Evolutionary conservation across 805 yeast species (phyloP), one percentile per base, ranked within the genome.

Genomic region (Myxozyma monticola): DNA sequence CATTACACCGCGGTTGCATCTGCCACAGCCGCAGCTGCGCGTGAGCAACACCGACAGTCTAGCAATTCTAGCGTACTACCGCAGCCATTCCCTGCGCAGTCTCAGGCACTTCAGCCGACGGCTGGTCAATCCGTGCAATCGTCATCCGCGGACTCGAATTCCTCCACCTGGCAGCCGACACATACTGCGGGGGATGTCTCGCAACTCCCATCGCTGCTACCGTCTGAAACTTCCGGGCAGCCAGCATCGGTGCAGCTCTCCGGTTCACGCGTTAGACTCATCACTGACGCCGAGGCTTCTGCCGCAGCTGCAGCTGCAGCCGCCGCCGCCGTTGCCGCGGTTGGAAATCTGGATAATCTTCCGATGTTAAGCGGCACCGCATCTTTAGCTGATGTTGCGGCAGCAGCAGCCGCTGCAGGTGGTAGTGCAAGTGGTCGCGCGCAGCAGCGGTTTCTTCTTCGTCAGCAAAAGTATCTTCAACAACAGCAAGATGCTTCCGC

Each of bases 231-330:
- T 31, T 31, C n/a, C n/a, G n/a, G n/a, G n/a, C n/a, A n/a, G n/a
- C n/a, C n/a, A n/a, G n/a, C n/a, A n/a, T n/a, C n/a, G n/a, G n/a
- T n/a, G n/a, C n/a, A n/a, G n/a, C n/a, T n/a, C n/a, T n/a, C n/a
- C n/a, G n/a, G 31, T 28, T 9, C 44, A 2, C 42, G 56, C 6
- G 49, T 43, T 7, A 49, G 33, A n/a, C 28, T 48, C 21, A 52
- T 52, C 18, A 42, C 57, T 6, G 57, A 51, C 31, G 57, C 52
- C 33, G 50, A 51, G 26, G 59, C 57, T 8, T 42, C 51, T 1
- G 59, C 57, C 2, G 59, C 59, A 8, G 57, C 57, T 7, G 48
- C 42, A 14, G 57, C 57, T 3, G 59, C 59, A 1, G 59, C 57
- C 12, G 57, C 52, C 1, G 59, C 59, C 1, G 59, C 59, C 14